Base-by-base conservation (phyloP, 805 yeast species). In the Suhomyces xylopsoci region DNA sequence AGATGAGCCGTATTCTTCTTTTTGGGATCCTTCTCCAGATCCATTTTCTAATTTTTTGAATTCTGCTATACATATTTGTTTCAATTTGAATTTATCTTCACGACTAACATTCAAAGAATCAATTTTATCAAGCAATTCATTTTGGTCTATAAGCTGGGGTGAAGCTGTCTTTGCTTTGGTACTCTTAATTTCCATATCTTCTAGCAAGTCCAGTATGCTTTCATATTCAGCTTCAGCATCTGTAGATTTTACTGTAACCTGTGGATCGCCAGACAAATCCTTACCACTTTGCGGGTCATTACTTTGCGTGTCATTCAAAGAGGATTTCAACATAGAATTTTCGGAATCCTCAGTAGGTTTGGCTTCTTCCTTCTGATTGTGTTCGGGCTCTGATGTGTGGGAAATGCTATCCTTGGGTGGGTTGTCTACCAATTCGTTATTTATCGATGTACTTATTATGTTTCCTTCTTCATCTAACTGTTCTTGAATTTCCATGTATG, bases 401-500 rank as follows among this genome's bases (percentile, higher is more conserved):
- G 36, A 32, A 7, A 32, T 7, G 17, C 17, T 15, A 32, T 17
- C 36, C 9, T 32, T n/a, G 9, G 36, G 36, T 6, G 17, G 17
- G 9, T 32, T 32, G 36, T 32, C 36, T n/a, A 32, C 9, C 15
- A 38, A n/a, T 49, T 55, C 55, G 36, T 67, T 59, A 47, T 69
- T 71, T 9, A 71, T 47, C 45, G 58, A 68, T 5, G 59, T 69
- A 7, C 58, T 55, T 2, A 87, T 63, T 1, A 91, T 77, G 54
- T 88, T 83, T 0, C 84, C 97, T n/a, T 88, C 84, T 0, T 89
- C 97, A 66, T 91, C 97, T 38, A 92, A 67, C 50, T 65, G 69
- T 63, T 91, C 97, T 50, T 84, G 77, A 20, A 92, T 92, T 52
- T 91, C 97, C 83, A 90, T 82, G 22, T 88, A 72, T 0, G 90